Evolutionary conservation across 2,329 filamentous ascomycete genomes (phyloP).

Genomic region (Trichothecium sympodiale): DNA sequence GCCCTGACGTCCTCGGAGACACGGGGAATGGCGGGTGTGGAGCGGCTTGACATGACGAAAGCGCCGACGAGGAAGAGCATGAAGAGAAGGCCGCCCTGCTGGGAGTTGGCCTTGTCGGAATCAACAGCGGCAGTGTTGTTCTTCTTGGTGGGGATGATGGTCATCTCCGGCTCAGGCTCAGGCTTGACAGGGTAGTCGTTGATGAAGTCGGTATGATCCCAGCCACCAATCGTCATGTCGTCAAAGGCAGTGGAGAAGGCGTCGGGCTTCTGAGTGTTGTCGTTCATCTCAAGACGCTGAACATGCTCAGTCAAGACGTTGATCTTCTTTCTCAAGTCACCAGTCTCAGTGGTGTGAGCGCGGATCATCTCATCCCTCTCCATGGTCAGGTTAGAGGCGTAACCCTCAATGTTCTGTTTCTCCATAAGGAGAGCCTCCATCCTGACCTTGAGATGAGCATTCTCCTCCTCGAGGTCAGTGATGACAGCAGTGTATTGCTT

Average conservation of each 20-base stretch:
- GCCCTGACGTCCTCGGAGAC: constrained; percentile 73
- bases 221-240: constrained; percentile 69
- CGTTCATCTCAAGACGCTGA: constrained; percentile 55
- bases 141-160: constrained; percentile 44
- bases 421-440: constrained; percentile 61
- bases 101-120: constrained; percentile 52
- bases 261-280: constrained; percentile 17
- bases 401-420: constrained; percentile 63
- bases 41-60: constrained; percentile 82
- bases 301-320: constrained; percentile 66
- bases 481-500: constrained; percentile 76
- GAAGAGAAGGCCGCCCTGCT: constrained; percentile 74
- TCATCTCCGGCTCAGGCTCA: constrained; percentile 49
- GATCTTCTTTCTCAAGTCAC: constrained; percentile 87
- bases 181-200: constrained; percentile 56
- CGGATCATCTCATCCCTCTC: constrained; percentile 91
- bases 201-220: constrained; percentile 67
- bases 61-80: constrained; percentile 96
- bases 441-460: constrained; percentile 56
- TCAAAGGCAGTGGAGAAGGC: constrained; percentile 58
- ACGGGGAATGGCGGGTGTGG: constrained; percentile 59
- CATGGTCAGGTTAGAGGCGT: constrained; percentile 64
- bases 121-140: constrained; percentile 20
- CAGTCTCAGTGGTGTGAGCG: constrained; percentile 79
- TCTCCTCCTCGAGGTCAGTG: constrained; percentile 65